A percentile compares a stretch with the other conserved stretches of the same genome.
These are phyloP conservation scores for Euptelea pleiosperma DNA, from an alignment of 164 flowering plant genomes.

Conservation along the genomic window DNA sequence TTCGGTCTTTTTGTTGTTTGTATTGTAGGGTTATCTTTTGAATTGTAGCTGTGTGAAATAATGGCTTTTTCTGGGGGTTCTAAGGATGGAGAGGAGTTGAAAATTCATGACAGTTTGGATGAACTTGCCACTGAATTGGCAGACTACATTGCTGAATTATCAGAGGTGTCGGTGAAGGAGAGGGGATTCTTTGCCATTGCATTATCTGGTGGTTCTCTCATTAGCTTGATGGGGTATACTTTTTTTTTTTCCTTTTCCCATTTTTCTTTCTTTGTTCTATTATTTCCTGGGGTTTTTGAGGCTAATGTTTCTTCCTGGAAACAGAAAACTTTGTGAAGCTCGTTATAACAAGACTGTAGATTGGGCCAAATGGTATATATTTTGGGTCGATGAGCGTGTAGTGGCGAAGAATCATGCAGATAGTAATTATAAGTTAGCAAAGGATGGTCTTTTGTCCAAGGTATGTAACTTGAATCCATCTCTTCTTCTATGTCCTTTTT, in stretches of 20 bases:
- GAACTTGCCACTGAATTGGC: constrained; percentile 76
- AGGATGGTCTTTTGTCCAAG: constrained; percentile 72
- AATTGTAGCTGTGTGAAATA: constrained; percentile 7
- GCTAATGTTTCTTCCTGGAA: constrained; percentile 16
- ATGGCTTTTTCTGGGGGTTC: constrained; percentile 50
- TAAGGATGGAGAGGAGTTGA: constrained; percentile 53
- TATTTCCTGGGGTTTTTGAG: constrained; percentile 4
- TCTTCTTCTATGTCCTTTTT: not conserved
- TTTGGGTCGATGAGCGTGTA: constrained; percentile 89
- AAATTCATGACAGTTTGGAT: constrained; percentile 66
- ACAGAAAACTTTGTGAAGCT: constrained; percentile 77
- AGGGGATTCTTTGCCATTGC: constrained; percentile 83
- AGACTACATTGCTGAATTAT: constrained; percentile 71
- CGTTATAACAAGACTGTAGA: constrained; percentile 79
- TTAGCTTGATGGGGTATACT: constrained; percentile 72
- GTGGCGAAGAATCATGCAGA: constrained; percentile 75
- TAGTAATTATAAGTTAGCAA: constrained; percentile 82
- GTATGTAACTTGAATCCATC: constrained; percentile 25
- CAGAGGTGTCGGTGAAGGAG: constrained; percentile 78
- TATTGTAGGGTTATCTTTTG: not conserved
- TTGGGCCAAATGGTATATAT: constrained; percentile 84
- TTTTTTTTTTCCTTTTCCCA: constrained; percentile 3
- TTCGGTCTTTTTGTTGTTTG: not conserved
- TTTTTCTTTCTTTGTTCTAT: not conserved
- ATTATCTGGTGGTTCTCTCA: constrained; percentile 92